These are phyloP conservation scores for Plantago coronopus DNA, from an alignment of 305 asterid genomes.

Conservation along the genomic window DNA sequence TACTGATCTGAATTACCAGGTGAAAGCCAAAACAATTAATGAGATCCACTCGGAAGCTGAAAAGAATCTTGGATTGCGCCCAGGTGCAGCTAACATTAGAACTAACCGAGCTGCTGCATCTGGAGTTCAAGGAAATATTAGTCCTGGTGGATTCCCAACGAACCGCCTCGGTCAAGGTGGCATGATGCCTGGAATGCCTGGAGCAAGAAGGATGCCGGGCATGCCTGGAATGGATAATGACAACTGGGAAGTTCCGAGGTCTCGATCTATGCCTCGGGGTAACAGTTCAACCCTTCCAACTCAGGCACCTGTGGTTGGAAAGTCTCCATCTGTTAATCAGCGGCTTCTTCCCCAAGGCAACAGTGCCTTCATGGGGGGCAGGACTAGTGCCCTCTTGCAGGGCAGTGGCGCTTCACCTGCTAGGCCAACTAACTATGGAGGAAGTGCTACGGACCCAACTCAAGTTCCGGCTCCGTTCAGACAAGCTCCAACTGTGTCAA, in stretches of 20 bases:
- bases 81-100: slow-evolving; percentile 78
- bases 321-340: slow-evolving; percentile 49
- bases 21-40: slow-evolving; percentile 79
- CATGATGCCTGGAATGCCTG: slow-evolving; percentile 97
- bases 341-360: slow-evolving; percentile 68
- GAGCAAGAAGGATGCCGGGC: slow-evolving; percentile 75
- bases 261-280: slow-evolving; percentile 74
- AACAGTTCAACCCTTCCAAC: slow-evolving; percentile 33
- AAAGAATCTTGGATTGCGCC: slow-evolving; percentile 84
- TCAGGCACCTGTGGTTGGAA: slow-evolving; percentile 50
- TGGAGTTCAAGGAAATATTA: slow-evolving; percentile 45
- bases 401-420: slow-evolving; percentile 52
- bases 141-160: slow-evolving; percentile 56
- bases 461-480: slow-evolving; percentile 33
- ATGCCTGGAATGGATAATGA: slow-evolving; percentile 71
- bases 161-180: slow-evolving; percentile 84
- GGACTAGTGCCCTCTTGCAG: slow-evolving; percentile 65
- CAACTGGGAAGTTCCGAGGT: slow-evolving; percentile 79
- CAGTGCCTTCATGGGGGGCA: slow-evolving; percentile 45
- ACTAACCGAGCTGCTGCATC: slow-evolving; percentile 44
- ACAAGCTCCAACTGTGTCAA: slow-evolving; percentile 31
- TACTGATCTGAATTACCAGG: slow-evolving; percentile 34
- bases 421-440: slow-evolving; percentile 35
- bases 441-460: slow-evolving; percentile 30
- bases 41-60: slow-evolving; percentile 96